Evolutionary conservation across 2,329 filamentous ascomycete genomes (phyloP), one percentile per base, ranked within the genome.

Genomic region (Boeremia exigua): DNA sequence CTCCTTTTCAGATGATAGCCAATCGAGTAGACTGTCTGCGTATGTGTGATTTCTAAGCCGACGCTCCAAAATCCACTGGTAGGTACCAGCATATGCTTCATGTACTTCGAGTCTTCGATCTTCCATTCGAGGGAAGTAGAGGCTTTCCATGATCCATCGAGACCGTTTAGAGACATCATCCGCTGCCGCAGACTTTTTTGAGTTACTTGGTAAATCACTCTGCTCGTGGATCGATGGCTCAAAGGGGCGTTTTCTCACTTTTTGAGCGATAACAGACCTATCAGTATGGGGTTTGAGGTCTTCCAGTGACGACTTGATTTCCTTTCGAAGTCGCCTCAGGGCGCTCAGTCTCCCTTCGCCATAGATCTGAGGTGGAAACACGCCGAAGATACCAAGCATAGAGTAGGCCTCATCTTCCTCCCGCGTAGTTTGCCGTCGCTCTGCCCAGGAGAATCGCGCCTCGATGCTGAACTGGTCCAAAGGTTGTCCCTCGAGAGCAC

Each of bases 21-120:
- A 81, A 4, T 67, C 55, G 8, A 52, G 40, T 46, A 77, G 80
- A 44, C 73, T 54, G 0, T 59, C 6, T 25, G 63, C 63, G 1
- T 67, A n/a, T n/a, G 14, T 7, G 3, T 8, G n/a, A 8, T 38
- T 14, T 19, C 23, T 10, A 3, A 19, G 15, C n/a, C 23, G 6
- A 48, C 29, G 29, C 8, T 45, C 29, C 1, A 77, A 55, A 0
- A 81, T 63, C 79, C 78, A 81, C 44, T 64, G 55, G 52, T 51
- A 59, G 1, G 78, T 78, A 15, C 64, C 68, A 0, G 53, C 50
- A 52, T 79, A 63, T 0, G 78, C 77, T 0, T 66, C 55, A 32
- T 71, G 73, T 40, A 81, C 75, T 0, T 34, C 72, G 0, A 55
- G 59, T n/a, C 74, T 69, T 1, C 75, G 75, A 32, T 69, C 60